phyloP scores from a whole-genome alignment of 495 filamentous ascomycete genomes.

The Physcia stellaris region DNA sequence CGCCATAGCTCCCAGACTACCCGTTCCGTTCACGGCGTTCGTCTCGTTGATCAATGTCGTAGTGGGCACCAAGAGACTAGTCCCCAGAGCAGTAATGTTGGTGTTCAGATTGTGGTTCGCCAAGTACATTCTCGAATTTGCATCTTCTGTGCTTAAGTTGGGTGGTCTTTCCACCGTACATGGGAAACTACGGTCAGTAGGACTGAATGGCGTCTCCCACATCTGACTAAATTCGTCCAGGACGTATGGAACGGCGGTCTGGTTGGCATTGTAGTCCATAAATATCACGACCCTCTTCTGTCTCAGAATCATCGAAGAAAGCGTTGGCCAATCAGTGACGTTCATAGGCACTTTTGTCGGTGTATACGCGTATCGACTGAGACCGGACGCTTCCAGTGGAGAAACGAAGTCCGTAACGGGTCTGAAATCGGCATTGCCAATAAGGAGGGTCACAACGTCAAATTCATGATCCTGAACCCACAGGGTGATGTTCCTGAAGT shows the following conservation, averaged over 20 bases:
- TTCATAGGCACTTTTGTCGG: conserved; percentile 56
- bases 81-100: conserved; percentile 46
- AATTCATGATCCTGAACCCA: conserved; percentile 74
- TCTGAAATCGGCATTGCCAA: conserved; percentile 69
- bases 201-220: conserved; percentile 55
- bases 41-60: conserved; percentile 49
- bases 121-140: conserved; percentile 59
- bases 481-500: conserved; percentile 49
- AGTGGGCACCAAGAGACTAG: conserved; percentile 62
- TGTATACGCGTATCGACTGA: conserved; percentile 55
- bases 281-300: conserved; percentile 51
- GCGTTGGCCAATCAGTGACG: conserved; percentile 70
- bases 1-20: conserved; percentile 59
- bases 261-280: conserved; percentile 77
- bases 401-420: conserved; percentile 42
- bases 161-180: conserved; percentile 49
- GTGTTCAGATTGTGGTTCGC: conserved; percentile 88
- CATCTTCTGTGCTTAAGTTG: conserved; percentile 35
- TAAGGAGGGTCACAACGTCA: conserved; percentile 80
- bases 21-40: conserved; percentile 49
- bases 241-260: conserved; percentile 54
- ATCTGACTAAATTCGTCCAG: conserved; percentile 54
- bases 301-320: conserved; percentile 61
- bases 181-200: conserved; percentile 42
- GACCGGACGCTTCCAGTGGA: conserved; percentile 52